phyloP scores from a whole-genome alignment of 441 rosid species.

The Brassica hybrid region DNA sequence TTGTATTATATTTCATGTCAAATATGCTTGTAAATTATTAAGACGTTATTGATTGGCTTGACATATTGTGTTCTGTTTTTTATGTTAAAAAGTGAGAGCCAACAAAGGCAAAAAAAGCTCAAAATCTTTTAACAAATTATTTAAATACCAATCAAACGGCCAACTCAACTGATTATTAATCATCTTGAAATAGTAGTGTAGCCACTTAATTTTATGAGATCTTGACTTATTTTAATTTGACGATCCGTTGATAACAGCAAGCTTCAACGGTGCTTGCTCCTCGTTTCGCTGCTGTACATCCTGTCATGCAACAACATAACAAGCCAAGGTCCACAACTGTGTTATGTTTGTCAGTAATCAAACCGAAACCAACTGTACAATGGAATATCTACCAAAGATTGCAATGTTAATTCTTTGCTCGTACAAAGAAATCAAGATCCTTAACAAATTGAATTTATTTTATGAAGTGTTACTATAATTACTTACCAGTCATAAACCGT shows the following conservation, averaged over 20 bases:
- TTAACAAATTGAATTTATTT: not conserved
- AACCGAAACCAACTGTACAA: not conserved
- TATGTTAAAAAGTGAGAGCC: not conserved
- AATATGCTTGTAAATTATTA: not conserved
- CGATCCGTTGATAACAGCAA: not conserved
- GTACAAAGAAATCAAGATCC: not conserved
- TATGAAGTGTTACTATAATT: not conserved
- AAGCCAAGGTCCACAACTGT: not conserved
- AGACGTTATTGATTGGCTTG: not conserved
- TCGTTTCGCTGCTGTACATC: conserved; percentile 37
- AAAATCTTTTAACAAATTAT: conserved; percentile 16
- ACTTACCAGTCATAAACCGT: conserved; percentile 90
- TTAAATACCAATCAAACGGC: not conserved
- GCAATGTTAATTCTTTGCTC: not conserved
- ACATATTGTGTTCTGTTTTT: not conserved
- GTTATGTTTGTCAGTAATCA: not conserved
- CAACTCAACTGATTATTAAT: conserved; percentile 11
- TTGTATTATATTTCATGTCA: not conserved
- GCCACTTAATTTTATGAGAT: not conserved
- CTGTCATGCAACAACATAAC: conserved; percentile 32
- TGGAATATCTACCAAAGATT: not conserved
- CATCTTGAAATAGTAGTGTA: not conserved
- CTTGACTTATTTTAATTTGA: conserved; percentile 8
- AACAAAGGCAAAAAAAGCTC: not conserved
- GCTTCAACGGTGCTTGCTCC: conserved; percentile 39